Evolutionary conservation across 345 rosid species (phyloP), one percentile per base, ranked within the genome.

Genomic region (Hypericum perforatum): DNA sequence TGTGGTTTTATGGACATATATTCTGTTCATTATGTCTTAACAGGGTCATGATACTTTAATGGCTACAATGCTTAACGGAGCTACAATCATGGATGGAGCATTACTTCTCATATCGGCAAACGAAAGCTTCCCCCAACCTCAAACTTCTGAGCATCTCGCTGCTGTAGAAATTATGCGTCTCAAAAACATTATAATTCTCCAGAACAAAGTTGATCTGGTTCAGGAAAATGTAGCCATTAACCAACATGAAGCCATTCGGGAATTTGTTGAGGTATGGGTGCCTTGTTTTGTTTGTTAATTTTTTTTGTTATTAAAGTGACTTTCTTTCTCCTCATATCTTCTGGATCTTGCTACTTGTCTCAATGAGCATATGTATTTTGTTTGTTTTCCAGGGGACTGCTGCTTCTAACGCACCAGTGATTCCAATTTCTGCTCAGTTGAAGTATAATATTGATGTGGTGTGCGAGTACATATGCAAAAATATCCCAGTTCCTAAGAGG

Each of bases 31-130:
- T 22, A 22, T 22, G 32, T 55, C 39, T 6, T 37, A 52, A 12
- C 55, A 88, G 98, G 98, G 98, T 46, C 98, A 92, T 53, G 98
- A 92, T 74, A 88, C 88, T 85, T 95, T 92, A 68, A 92, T 92
- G 98, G 96, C 98, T 58, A 88, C 98, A 4, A 92, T 92, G 98
- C 98, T 92, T 51, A 92, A 92, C 52, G 98, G 98, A 74, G 96
- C 98, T 10, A 94, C 98, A 10, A 92, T 92, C 64, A 92, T 92
- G 98, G 98, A 92, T 70, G 98, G 96, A 39, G 98, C 98, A 15
- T 72, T 88, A 37, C 96, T 92, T 66, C 77, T 92, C 12, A 88
- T 92, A 16, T 95, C 96, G 63, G 98, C 98, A 56, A 92, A 92
- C 54, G 96, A 92, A 66, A 85, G 88, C 61, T 92, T 95, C 59